Percentiles rank a stretch among this genome's conserved stretches.
phyloP scores from a whole-genome alignment of 345 rosid genomes.

The Linum trigynum region DNA sequence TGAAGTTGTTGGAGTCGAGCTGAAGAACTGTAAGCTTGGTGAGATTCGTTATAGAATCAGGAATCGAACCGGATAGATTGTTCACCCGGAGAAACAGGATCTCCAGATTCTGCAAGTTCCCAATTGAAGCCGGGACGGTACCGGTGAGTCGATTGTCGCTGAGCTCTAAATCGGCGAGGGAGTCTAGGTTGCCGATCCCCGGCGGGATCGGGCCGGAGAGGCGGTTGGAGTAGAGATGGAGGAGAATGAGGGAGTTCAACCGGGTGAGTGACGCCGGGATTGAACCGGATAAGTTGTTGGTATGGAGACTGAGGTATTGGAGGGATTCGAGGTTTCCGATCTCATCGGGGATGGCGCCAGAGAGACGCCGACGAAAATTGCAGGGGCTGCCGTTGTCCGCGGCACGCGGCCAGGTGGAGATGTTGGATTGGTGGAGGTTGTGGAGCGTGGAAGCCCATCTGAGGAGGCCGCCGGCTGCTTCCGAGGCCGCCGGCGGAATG shows the following conservation, averaged over 20 bases:
- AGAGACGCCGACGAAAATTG: not conserved
- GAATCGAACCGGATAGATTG: not conserved
- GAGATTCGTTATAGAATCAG: not conserved
- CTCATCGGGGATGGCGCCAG: not conserved
- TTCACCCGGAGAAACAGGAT: not conserved
- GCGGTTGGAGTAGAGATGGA: conserved; percentile 4
- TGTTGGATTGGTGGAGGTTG: not conserved
- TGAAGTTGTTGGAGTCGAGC: not conserved
- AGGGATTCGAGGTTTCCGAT: conserved; percentile 16
- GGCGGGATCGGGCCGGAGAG: conserved; percentile 16
- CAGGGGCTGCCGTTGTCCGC: not conserved
- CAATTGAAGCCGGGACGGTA: conserved; percentile 2
- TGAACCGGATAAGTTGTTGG: conserved; percentile 10
- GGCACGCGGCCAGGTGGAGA: not conserved
- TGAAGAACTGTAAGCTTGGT: not conserved
- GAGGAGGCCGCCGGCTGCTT: not conserved
- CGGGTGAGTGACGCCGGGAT: conserved; percentile 10
- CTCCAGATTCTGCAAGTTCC: not conserved
- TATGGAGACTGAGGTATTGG: not conserved
- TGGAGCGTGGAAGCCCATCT: not conserved
- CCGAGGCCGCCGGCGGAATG: not conserved
- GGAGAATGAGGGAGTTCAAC: not conserved
- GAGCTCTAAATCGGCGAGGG: not conserved
- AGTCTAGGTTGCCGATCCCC: conserved; percentile 7
- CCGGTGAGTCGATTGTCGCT: not conserved